Evolutionary conservation across 1,284 basidiomycete species (phyloP), one percentile per base, ranked within the genome.

Genomic region (Pseudozyma sp.): DNA sequence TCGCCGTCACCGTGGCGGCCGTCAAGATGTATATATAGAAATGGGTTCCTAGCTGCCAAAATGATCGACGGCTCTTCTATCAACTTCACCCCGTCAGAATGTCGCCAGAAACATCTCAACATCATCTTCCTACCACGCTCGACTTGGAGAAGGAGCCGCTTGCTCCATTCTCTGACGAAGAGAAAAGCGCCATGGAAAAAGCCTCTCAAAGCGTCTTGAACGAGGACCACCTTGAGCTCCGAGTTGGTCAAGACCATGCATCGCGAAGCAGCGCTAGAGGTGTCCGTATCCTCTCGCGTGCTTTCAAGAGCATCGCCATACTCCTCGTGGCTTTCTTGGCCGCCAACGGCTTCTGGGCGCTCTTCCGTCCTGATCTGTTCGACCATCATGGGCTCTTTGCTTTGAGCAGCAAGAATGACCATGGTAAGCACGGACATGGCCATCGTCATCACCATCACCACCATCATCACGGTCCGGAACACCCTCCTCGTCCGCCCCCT

Each of bases 261-360:
- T 50, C 37, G 24, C 46, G 35, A 40, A 6, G 17, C 19, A 31
- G 35, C 34, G 24, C 17, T 33, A 33, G 30, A 30, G 42, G 42
- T 16, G 29, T 16, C 30, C 46, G 54, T 8, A 34, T 63, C 33
- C 24, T 69, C 1, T 63, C 67, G 16, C 56, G 47, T 29, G 67
- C 60, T 3, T 44, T 69, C 29, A 63, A 59, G 31, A 43, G 52
- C 37, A 47, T 69, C n/a, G 50, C 48, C 7, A 39, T 64, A 43
- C 17, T 69, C n/a, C 52, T 69, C 1, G 34, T 69, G 16, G 67
- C 67, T 16, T 64, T 58, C 48, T 50, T 69, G 30, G 52, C 60
- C 3, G 53, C 52, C 31, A 69, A 69, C 19, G 67, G 67, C 24
- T 64, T 69, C 44, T 69, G 67, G 67, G 67, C 67, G 5, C 34